Conservation (phyloP, 2,329 filamentous ascomycete genomes). For the Colletotrichum horii region DNA sequence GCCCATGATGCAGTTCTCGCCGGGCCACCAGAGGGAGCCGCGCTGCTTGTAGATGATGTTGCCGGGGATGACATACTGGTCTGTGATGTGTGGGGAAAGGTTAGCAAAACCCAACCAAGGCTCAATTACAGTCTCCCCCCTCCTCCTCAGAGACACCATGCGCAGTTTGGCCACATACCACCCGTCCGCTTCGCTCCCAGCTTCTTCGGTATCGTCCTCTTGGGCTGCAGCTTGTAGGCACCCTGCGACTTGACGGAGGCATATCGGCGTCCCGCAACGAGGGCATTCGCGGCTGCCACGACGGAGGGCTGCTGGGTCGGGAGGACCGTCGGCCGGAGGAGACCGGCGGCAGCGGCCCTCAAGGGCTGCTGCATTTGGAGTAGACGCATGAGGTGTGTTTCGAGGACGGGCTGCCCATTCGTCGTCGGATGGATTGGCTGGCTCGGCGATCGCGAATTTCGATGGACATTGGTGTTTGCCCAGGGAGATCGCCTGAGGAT, state of each 20-base stretch:
- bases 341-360: constrained; percentile 40
- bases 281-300: constrained; percentile 37
- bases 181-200: constrained; percentile 92
- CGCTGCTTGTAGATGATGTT: constrained; percentile 99
- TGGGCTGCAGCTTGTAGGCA: constrained; percentile 68
- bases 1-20: constrained; percentile 94
- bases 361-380: constrained; percentile 52
- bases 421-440: background rate
- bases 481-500: constrained; percentile 16
- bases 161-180: constrained; percentile 61
- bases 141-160: background rate
- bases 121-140: background rate
- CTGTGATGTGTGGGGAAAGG: constrained; percentile 44
- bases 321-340: constrained; percentile 24
- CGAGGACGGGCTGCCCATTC: constrained; percentile 15
- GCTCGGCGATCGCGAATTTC: constrained; percentile 7
- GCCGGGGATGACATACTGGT: constrained; percentile 91
- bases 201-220: constrained; percentile 75
- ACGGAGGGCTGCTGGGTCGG: constrained; percentile 12
- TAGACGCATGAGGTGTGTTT: constrained; percentile 46
- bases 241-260: constrained; percentile 69
- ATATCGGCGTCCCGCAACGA: constrained; percentile 56
- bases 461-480: background rate
- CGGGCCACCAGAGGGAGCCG: constrained; percentile 91
- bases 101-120: background rate